Percentiles rank a stretch among this genome's conserved stretches.
These are phyloP conservation scores for Colletotrichum higginsianum DNA, from an alignment of 2,329 filamentous ascomycete genomes.

Conservation along the genomic window DNA sequence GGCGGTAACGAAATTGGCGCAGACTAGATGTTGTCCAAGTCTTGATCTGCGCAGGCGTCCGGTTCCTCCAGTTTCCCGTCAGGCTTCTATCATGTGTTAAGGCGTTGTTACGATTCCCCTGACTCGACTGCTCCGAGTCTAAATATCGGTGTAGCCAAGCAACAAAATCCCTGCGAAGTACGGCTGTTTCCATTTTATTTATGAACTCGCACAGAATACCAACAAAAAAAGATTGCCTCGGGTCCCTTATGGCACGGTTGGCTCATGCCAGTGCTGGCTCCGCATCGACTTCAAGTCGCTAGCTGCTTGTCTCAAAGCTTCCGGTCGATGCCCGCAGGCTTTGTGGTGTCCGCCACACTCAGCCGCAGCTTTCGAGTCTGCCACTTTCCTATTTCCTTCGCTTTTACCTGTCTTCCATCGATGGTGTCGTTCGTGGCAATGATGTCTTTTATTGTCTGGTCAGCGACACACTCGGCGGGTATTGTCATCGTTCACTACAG, in stretches of 20 bases:
- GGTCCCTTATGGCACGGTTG: background rate
- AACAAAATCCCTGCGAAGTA: constrained; percentile 13
- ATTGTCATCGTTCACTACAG: constrained; percentile 14
- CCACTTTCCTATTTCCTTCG: constrained; percentile 23
- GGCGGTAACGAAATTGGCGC: constrained; percentile 69
- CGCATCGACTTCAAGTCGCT: background rate
- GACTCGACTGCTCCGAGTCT: constrained; percentile 5
- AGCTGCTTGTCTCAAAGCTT: background rate
- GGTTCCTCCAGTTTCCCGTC: constrained; percentile 5
- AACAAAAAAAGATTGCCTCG: constrained; percentile 20
- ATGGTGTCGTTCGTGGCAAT: background rate
- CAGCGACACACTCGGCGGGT: constrained; percentile 3
- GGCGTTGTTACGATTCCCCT: constrained; percentile 25
- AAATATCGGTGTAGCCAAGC: constrained; percentile 3
- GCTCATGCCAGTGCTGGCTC: background rate
- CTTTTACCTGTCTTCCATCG: background rate
- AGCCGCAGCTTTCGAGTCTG: background rate
- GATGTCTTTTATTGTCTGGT: constrained; percentile 7
- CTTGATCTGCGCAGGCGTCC: background rate
- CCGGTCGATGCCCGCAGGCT: constrained; percentile 1
- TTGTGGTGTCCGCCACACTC: background rate
- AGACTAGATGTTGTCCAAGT: constrained; percentile 57
- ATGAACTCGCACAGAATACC: constrained; percentile 23
- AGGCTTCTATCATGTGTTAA: constrained; percentile 24
- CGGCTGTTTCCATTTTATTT: constrained; percentile 11